A percentile compares a stretch with the other conserved stretches of the same genome.
phyloP scores from a whole-genome alignment of 176 grass and related monocot species.

The Sorghum bicolor region Sorghum_bicolor_NCBIv3 NC_012878.2:57880001-57880500 shows the following conservation, averaged over 20 bases:
- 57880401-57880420: not conserved
- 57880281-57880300: conserved; percentile 6
- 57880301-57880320: not conserved
- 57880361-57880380: conserved; percentile 12
- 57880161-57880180: not conserved
- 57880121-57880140: not conserved
- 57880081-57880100: not conserved
- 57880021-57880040: not conserved
- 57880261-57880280: not conserved
- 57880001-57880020: not conserved
- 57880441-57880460: conserved; percentile 1
- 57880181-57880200: not conserved
- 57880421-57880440: conserved; percentile 6
- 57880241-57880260: not conserved
- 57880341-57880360: not conserved
- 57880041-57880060: not conserved
- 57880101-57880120: not conserved
- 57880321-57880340: not conserved
- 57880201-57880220: not conserved
- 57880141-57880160: not conserved
- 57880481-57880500: conserved; percentile 5
- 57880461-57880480: conserved; percentile 8
- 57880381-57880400: not conserved
- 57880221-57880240: not conserved
- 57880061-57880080: not conserved